Conservation (phyloP, 768 basidiomycete genomes). For the Tulasnella sp. region DNA sequence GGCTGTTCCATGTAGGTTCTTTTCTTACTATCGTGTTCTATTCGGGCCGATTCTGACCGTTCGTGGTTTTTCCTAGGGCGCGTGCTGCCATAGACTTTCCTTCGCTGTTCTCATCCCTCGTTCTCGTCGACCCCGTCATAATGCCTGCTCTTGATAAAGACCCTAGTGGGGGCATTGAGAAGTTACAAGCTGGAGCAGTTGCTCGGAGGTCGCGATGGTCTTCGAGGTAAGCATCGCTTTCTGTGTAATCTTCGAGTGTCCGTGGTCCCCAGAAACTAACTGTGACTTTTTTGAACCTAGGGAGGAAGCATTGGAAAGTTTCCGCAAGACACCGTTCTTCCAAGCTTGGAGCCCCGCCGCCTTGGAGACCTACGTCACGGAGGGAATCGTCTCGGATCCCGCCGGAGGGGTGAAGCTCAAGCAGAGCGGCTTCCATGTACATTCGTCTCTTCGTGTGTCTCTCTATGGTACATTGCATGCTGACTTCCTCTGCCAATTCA, state of each 20-base stretch:
- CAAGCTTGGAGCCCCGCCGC: slow-evolving; percentile 66
- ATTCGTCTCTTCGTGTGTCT: not conserved
- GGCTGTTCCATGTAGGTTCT: slow-evolving; percentile 69
- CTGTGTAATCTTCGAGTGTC: too few relatives aligned
- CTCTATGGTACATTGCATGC: not conserved
- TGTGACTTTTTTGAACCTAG: slow-evolving; percentile 44
- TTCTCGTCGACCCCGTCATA: slow-evolving; percentile 82
- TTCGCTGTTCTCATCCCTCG: slow-evolving; percentile 66
- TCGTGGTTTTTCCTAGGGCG: slow-evolving; percentile 47
- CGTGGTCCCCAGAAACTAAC: not conserved
- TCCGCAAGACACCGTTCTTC: slow-evolving; percentile 68
- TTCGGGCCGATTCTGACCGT: not conserved
- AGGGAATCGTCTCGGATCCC: slow-evolving; percentile 53
- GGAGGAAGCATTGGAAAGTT: slow-evolving; percentile 59
- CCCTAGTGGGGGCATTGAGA: not conserved
- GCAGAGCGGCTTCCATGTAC: slow-evolving; percentile 59
- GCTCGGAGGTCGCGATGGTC: slow-evolving; percentile 65
- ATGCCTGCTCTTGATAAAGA: slow-evolving; percentile 37
- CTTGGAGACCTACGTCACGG: slow-evolving; percentile 62
- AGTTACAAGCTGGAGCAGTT: slow-evolving; percentile 52
- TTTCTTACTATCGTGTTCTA: slow-evolving; percentile 15
- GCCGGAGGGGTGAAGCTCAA: slow-evolving; percentile 60
- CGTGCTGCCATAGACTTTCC: slow-evolving; percentile 68
- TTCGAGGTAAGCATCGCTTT: slow-evolving; percentile 53
- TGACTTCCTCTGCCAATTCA: slow-evolving; percentile 3